Conservation (phyloP, 768 basidiomycete species). For the Hortiboletus flavorubellus region DNA sequence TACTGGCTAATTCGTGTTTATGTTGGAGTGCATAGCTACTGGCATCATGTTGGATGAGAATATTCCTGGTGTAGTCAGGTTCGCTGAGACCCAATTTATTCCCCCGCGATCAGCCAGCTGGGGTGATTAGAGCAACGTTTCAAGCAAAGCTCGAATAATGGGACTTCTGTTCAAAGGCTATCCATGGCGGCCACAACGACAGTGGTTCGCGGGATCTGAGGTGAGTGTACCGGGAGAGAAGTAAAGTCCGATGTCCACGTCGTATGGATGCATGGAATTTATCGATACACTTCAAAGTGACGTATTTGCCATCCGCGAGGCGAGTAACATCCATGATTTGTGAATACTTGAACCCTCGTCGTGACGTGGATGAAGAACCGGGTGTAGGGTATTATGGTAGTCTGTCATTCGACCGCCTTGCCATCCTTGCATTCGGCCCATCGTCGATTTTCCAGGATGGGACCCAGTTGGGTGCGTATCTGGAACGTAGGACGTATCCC, state of each 20-base stretch:
- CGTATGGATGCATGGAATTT: constrained; percentile 15
- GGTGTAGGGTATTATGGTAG: background rate
- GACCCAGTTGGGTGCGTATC: background rate
- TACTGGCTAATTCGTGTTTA: no score
- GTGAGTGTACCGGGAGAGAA: no score
- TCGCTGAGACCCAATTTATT: no score
- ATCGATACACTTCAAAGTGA: constrained; percentile 29
- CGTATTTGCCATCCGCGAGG: constrained; percentile 19
- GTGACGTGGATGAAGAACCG: background rate
- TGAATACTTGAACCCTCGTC: background rate
- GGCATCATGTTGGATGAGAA: no score
- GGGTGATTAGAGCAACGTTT: no score
- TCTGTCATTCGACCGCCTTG: background rate
- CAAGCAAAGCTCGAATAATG: no score
- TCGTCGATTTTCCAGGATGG: background rate
- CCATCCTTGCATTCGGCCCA: background rate
- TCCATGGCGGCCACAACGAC: no score
- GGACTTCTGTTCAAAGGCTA: no score
- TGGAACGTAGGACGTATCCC: constrained; percentile 2
- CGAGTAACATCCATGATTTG: constrained; percentile 28
- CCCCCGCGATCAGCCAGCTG: no score
- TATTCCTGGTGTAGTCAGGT: no score
- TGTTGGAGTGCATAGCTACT: no score
- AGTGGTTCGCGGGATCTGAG: constrained; percentile 16
- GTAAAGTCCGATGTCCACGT: constrained; percentile 28